A percentile compares a stretch with the other conserved stretches of the same genome.
Conservation (phyloP, 495 filamentous ascomycete species). For the Neurospora sp. region DNA sequence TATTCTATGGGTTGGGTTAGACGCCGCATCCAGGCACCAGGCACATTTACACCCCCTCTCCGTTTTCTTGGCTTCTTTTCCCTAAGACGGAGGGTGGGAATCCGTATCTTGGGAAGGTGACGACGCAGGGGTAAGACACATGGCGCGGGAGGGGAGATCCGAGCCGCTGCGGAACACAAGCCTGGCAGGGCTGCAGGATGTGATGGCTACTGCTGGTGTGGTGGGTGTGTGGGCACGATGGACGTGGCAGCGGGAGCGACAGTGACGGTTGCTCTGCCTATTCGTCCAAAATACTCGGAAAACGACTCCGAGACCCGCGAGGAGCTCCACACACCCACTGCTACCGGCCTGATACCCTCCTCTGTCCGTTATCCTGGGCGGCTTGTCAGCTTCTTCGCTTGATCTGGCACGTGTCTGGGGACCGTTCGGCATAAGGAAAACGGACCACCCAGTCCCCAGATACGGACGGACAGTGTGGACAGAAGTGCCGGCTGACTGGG, state of each 20-base stretch:
- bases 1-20: background rate
- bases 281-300: background rate
- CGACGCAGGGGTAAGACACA: background rate
- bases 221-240: slow-evolving; percentile 10
- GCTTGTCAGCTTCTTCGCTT: background rate
- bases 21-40: background rate
- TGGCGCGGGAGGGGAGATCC: background rate
- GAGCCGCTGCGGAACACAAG: background rate
- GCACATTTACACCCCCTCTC: background rate
- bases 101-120: background rate
- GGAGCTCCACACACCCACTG: background rate
- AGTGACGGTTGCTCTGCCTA: background rate
- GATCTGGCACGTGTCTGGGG: background rate
- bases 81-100: background rate
- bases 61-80: background rate
- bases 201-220: slow-evolving; percentile 7
- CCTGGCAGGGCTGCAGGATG: slow-evolving; percentile 15
- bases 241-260: background rate
- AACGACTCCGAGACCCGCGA: background rate
- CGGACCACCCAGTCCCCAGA: background rate
- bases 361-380: too few relatives aligned
- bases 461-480: background rate
- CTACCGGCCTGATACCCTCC: background rate
- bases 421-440: background rate
- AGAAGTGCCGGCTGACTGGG: background rate